Conservation (phyloP, 345 rosid species). For the thale cress (Arabidopsis thaliana) region DNA sequence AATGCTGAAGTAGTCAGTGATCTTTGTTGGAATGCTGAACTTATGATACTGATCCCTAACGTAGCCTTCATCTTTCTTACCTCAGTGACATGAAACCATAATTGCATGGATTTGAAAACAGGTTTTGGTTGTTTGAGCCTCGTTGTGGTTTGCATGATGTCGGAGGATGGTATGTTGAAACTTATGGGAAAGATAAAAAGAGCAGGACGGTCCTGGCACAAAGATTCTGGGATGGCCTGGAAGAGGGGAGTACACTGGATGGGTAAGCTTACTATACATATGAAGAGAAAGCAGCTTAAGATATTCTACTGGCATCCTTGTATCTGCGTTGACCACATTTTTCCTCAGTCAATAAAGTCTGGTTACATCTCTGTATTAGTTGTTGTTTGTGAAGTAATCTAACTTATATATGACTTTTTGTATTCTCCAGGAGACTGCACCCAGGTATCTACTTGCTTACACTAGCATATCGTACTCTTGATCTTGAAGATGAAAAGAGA, state of each 20-base stretch:
- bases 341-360: not conserved
- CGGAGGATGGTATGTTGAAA: slow-evolving; percentile 98
- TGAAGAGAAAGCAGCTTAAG: not conserved
- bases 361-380: not conserved
- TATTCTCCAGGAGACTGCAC: slow-evolving; percentile 82
- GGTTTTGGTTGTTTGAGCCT: slow-evolving; percentile 98
- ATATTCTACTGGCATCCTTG: not conserved
- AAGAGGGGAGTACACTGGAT: slow-evolving; percentile 56
- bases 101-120: slow-evolving; percentile 44
- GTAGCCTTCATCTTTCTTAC: not conserved
- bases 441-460: slow-evolving; percentile 88
- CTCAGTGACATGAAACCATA: slow-evolving; percentile 26
- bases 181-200: slow-evolving; percentile 82
- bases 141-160: slow-evolving; percentile 87
- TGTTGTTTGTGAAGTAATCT: slow-evolving; percentile 13
- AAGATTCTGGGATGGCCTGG: slow-evolving; percentile 83
- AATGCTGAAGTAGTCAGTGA: slow-evolving; percentile 4
- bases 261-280: slow-evolving; percentile 56
- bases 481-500: slow-evolving; percentile 82
- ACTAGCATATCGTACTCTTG: slow-evolving; percentile 89
- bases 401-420: slow-evolving; percentile 23
- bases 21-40: not conserved
- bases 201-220: slow-evolving; percentile 65
- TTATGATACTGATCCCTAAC: slow-evolving; percentile 3
- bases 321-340: slow-evolving; percentile 1